Conservation (phyloP, 176 grass and related monocot species). For the Phyllostachys edulis region DNA sequence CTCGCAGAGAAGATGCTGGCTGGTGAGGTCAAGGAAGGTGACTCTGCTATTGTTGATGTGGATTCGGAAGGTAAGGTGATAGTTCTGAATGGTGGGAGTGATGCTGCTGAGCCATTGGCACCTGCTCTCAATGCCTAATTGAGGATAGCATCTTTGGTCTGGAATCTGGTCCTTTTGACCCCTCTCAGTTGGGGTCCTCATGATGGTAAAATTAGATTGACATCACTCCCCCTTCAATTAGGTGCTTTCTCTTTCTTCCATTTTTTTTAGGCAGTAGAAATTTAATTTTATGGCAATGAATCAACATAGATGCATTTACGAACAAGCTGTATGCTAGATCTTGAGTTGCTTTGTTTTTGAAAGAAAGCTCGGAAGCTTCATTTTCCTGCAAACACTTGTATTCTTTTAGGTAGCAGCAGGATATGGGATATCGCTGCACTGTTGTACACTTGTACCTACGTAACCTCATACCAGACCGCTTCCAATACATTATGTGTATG, state of each 20-base stretch:
- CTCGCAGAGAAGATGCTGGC: slow-evolving; percentile 87
- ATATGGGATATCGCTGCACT: background rate
- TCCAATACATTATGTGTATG: no score
- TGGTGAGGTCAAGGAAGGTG: slow-evolving; percentile 90
- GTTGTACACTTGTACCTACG: background rate
- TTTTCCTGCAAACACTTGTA: slow-evolving; percentile 10
- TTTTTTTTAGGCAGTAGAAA: slow-evolving; percentile 17
- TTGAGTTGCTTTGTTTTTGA: slow-evolving; percentile 26
- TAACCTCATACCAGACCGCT: background rate
- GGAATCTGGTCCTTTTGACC: background rate
- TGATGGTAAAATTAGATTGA: slow-evolving; percentile 36
- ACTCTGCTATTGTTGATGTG: slow-evolving; percentile 88
- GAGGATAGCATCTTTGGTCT: background rate
- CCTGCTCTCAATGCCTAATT: slow-evolving; percentile 44
- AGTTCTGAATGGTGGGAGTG: slow-evolving; percentile 67
- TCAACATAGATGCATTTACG: slow-evolving; percentile 18
- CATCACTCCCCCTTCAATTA: slow-evolving; percentile 8
- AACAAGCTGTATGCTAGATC: slow-evolving; percentile 14
- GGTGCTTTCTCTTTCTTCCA: background rate
- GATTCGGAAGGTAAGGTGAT: slow-evolving; percentile 90
- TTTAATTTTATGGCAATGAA: slow-evolving; percentile 16
- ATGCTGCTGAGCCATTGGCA: slow-evolving; percentile 44
- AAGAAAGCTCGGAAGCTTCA: slow-evolving; percentile 12
- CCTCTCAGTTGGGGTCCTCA: slow-evolving; percentile 9
- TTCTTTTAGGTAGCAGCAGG: slow-evolving; percentile 20